Conservation (phyloP, 2,329 filamentous ascomycete genomes). For the Pseudopithomyces maydicus region DNA sequence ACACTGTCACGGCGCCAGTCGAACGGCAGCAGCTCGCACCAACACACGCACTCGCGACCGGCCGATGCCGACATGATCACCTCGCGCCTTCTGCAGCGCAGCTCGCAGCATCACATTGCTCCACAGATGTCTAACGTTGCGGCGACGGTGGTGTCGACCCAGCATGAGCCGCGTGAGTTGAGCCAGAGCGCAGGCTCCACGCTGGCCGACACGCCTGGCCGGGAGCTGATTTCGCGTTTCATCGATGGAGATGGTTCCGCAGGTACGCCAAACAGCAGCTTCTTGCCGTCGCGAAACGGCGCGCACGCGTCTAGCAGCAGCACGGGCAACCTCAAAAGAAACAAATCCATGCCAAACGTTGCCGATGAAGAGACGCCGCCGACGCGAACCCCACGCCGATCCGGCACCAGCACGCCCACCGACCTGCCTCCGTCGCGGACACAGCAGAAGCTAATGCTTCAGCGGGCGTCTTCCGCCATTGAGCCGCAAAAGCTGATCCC, state of each 20-base stretch:
- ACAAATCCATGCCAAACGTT: conserved; percentile 47
- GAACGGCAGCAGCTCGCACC: conserved; percentile 39
- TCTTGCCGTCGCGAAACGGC: conserved; percentile 37
- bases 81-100: conserved; percentile 68
- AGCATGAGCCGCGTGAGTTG: conserved; percentile 40
- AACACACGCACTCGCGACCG: conserved; percentile 42
- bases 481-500: conserved; percentile 61
- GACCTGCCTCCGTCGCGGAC: conserved; percentile 62
- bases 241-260: conserved; percentile 49
- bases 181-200: conserved; percentile 46
- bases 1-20: conserved; percentile 25
- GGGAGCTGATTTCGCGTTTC: conserved; percentile 52
- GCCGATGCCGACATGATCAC: conserved; percentile 70
- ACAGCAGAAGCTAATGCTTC: conserved; percentile 76
- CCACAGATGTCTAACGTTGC: conserved; percentile 69
- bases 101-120: conserved; percentile 64
- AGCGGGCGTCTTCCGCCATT: conserved; percentile 73
- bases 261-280: conserved; percentile 47
- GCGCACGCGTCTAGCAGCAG: conserved; percentile 23
- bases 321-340: conserved; percentile 41
- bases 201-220: conserved; percentile 46
- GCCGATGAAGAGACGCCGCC: conserved; percentile 34
- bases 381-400: conserved; percentile 33
- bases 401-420: conserved; percentile 47
- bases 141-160: conserved; percentile 54